Base-by-base conservation (phyloP, 495 filamentous ascomycete genomes). In the Lasiosphaeria miniovina region DNA sequence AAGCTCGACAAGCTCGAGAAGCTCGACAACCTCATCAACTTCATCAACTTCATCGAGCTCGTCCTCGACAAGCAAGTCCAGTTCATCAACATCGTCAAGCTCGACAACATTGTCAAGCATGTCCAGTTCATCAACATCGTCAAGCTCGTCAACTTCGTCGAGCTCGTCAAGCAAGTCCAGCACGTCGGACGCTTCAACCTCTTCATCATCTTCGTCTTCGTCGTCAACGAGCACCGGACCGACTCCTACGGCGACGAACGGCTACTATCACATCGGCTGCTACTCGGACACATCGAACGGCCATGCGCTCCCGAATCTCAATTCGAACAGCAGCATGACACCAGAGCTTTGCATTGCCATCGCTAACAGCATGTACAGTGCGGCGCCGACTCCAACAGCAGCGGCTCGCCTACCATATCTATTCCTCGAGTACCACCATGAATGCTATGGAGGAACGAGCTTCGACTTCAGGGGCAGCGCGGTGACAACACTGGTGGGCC, bases 231-330 rank as follows among this genome's bases (percentile, higher is more conserved):
- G 33, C 49, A 54, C 40, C 6, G 56, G 36, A 0, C 43, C 58
- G 11, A 62, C 50, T 6, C 31, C 62, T 6, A 58, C 59, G 3
- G 52, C 54, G 9, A 61, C 65, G 36, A 56, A 52, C 35, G 61
- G 55, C 50, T 63, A 63, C 43, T 55, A 59, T 34, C 52, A 65
- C 51, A 45, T 74, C 14, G 71, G 68, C 38, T 76, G 71, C 53
- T 68, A 60, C 49, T 53, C 65, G 32, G 66, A 65, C 15, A 69
- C 69, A 31, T 57, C 45, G 1, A 57, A 7, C 31, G 55, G 48
- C 15, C 67, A 69, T 54, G 67, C 61, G 11, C 56, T 69, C 12
- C 67, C 64, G 3, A 56, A 56, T 8, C 56, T 69, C 24, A 24
- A 66, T 31, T 24, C 51, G 4, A 66, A 66, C 57, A 61, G 61